Evolutionary conservation across 2,329 filamentous ascomycete genomes (phyloP).

Genomic region (Aspergillus oerlinghausenensis): DNA sequence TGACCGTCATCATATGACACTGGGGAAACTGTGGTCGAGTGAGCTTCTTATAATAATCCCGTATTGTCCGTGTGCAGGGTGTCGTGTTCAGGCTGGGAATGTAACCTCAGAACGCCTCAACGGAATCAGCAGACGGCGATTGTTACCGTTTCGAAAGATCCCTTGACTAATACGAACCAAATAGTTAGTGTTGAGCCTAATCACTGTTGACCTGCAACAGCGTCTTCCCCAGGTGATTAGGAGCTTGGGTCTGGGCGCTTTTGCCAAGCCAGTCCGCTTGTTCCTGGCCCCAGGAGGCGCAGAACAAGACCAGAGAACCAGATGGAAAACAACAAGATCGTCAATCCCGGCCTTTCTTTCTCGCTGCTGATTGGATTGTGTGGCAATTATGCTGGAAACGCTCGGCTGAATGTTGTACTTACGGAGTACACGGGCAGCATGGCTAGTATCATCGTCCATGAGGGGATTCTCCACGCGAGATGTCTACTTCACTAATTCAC

Average conservation of each 20-base stretch:
- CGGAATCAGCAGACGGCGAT: neutral
- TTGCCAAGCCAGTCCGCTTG: slow-evolving; percentile 3
- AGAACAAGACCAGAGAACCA: neutral
- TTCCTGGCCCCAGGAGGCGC: neutral
- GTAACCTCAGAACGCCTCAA: neutral
- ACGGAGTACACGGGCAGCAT: neutral
- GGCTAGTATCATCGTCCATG: neutral
- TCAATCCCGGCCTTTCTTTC: neutral
- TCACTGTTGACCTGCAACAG: neutral
- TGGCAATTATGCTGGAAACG: neutral
- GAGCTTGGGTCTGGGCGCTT: neutral
- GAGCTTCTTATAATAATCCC: neutral
- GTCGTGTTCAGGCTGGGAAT: neutral
- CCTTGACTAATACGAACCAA: slow-evolving; percentile 1
- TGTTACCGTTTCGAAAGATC: neutral
- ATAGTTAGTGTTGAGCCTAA: neutral
- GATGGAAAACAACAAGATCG: neutral
- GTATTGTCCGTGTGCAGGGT: neutral
- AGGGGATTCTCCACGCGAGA: neutral
- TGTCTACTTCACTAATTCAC: neutral
- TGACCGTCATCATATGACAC: neutral
- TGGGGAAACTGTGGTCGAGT: neutral
- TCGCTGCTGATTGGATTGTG: neutral
- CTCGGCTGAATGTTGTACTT: neutral
- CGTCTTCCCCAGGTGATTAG: neutral